A percentile compares a stretch with the other conserved stretches of the same genome.
Conservation (phyloP, 768 basidiomycete species). For the Collybia nuda region DNA sequence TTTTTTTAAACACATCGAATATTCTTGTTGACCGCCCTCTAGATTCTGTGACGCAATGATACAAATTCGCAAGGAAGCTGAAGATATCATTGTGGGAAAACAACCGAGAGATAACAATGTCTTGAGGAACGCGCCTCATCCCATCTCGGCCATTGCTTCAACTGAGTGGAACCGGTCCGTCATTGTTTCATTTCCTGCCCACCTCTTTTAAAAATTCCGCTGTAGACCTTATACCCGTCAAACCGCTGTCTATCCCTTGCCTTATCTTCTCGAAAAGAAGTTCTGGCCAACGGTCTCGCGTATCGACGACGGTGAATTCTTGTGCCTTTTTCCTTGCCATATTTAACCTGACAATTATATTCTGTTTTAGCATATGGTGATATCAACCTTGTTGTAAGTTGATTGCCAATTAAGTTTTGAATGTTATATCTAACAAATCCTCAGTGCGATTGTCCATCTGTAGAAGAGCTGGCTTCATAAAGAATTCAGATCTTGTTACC, state of each 20-base stretch:
- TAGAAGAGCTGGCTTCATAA: slow-evolving; percentile 67
- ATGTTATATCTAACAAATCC: slow-evolving; percentile 11
- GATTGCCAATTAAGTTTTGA: neutral
- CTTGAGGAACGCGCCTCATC: slow-evolving; percentile 93
- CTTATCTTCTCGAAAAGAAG: slow-evolving; percentile 83
- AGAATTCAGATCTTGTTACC: slow-evolving; percentile 1
- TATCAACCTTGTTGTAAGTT: slow-evolving; percentile 80
- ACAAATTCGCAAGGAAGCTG: slow-evolving; percentile 87
- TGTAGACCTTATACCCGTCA: slow-evolving; percentile 85
- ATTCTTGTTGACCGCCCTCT: slow-evolving; percentile 1
- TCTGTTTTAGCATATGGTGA: slow-evolving; percentile 79
- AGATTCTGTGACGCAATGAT: slow-evolving; percentile 99
- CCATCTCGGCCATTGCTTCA: slow-evolving; percentile 69
- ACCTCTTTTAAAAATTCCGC: slow-evolving; percentile 5
- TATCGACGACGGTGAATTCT: slow-evolving; percentile 83
- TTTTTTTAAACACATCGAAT: neutral
- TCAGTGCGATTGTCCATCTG: slow-evolving; percentile 84
- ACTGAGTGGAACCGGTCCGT: slow-evolving; percentile 86
- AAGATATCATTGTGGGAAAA: slow-evolving; percentile 82
- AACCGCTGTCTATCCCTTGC: slow-evolving; percentile 86
- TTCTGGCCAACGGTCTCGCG: slow-evolving; percentile 96
- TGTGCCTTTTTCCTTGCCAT: neutral
- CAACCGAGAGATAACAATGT: slow-evolving; percentile 92
- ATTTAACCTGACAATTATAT: slow-evolving; percentile 4
- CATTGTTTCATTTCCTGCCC: neutral